phyloP scores from a whole-genome alignment of 2,329 filamentous ascomycete species.

The Huntiella bhutanensis region DNA sequence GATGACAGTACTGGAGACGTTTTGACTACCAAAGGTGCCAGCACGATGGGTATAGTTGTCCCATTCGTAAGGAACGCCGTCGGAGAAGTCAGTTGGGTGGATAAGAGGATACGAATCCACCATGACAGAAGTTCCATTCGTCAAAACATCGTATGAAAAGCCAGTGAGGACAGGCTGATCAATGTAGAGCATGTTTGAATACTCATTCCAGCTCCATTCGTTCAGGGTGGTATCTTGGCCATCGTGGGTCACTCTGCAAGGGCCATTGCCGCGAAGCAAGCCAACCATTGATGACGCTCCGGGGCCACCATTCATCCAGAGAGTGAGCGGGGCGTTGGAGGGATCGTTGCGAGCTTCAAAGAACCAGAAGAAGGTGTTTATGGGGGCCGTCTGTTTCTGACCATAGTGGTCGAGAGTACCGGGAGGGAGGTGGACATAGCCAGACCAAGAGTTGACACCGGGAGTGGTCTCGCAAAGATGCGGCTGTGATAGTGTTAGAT shows the following conservation, averaged over 20 bases:
- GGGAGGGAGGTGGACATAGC: too few relatives aligned
- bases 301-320: slow-evolving; percentile 51
- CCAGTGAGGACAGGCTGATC: slow-evolving; percentile 48
- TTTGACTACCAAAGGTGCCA: background rate
- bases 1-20: background rate
- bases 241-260: slow-evolving; percentile 25
- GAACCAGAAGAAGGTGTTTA: background rate
- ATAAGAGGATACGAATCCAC: slow-evolving; percentile 12
- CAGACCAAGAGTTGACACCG: too few relatives aligned
- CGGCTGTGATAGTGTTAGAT: too few relatives aligned
- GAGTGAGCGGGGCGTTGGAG: slow-evolving; percentile 13
- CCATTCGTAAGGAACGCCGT: slow-evolving; percentile 17
- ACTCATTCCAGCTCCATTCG: slow-evolving; percentile 46
- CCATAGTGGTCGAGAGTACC: too few relatives aligned
- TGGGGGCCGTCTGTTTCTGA: too few relatives aligned
- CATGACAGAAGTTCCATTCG: slow-evolving; percentile 34
- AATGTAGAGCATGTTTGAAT: slow-evolving; percentile 35
- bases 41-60: slow-evolving; percentile 19
- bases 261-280: slow-evolving; percentile 41
- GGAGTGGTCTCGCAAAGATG: too few relatives aligned
- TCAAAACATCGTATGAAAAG: slow-evolving; percentile 45
- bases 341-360: background rate
- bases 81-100: slow-evolving; percentile 21
- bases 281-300: slow-evolving; percentile 46
- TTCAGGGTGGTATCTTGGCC: slow-evolving; percentile 36